These are phyloP conservation scores for Aureobasidium namibiae DNA, from an alignment of 2,329 filamentous ascomycete genomes.

Conservation along the genomic window DNA sequence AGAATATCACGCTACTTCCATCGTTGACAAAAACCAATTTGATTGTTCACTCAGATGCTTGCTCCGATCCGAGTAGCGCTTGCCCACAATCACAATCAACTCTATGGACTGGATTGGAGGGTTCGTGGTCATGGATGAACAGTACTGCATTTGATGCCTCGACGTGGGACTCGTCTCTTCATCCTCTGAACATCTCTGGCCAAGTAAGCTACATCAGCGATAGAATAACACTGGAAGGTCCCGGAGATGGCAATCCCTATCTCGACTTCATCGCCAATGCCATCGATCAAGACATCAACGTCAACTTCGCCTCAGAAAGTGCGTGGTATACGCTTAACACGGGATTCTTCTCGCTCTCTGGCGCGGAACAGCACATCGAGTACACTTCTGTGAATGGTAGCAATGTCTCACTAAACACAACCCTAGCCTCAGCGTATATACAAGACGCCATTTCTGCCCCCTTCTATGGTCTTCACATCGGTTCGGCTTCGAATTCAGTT, in stretches of 20 bases:
- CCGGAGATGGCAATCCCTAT: background rate
- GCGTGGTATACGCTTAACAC: background rate
- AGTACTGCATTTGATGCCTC: background rate
- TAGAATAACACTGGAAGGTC: background rate
- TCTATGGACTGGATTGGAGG: background rate
- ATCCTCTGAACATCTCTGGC: background rate
- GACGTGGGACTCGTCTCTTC: background rate
- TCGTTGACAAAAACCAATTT: background rate
- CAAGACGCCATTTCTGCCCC: background rate
- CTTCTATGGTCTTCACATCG: background rate
- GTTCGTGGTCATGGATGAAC: background rate
- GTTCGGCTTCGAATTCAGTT: background rate
- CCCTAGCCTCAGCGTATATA: background rate
- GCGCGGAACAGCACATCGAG: background rate
- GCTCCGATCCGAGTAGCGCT: background rate
- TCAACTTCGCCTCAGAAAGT: background rate
- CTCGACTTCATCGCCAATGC: conserved; percentile 4
- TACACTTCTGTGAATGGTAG: background rate
- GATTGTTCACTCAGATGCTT: background rate
- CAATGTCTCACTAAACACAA: background rate
- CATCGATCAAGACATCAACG: background rate
- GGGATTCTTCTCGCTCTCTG: conserved; percentile 6
- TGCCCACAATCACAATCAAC: background rate
- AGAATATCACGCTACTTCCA: conserved; percentile 1
- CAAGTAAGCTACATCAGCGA: conserved; percentile 6